Base-by-base conservation (phyloP, 2,329 filamentous ascomycete species). In the Colletotrichum brevisporum region DNA sequence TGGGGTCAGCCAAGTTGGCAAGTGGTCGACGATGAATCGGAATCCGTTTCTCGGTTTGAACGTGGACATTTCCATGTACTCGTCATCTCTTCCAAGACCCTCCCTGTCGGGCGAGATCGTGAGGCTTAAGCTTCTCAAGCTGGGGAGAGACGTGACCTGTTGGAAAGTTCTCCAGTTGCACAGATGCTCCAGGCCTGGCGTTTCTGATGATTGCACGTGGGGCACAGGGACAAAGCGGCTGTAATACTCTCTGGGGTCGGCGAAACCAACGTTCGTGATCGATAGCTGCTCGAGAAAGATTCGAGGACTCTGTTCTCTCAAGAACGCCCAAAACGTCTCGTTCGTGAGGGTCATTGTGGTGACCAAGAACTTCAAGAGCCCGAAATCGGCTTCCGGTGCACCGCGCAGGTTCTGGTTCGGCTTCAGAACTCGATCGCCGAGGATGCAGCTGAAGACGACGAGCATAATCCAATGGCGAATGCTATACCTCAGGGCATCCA, bases 1-100 rank as follows among this genome's bases (percentile, higher is more conserved):
- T 0, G 70, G 56, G 0, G 63, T 64, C 0, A 80, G 59, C 76
- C 75, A 80, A 1, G 67, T 69, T 0, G 73, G 73, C 0, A 79
- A n/a, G 4, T 16, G 61, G 0, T 60, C 62, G 12, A 73, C 73
- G 27, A 78, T 21, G 16, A 31, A 47, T 16, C 24, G 16, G 16
- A 53, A 27, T 2, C 13, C 9, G 13, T 31, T 47, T 12, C 21
- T 36, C 8, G 27, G 21, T 31, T 18, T 3, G 21, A 15, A 51
- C 8, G 21, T 43, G 12, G 12, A 16, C 26, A 36, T 13, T 48
- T 62, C 59, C 5, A 10, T 27, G 9, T 15, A 45, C 5, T 45
- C 36, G n/a, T 62, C 24, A 6, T 26, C 21, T 6, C 21, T 21
- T 16, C 36, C 16, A 6, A 13, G 10, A 12, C 12, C 15, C 12